Base-by-base conservation (phyloP, 163 green algal species). In the Scenedesmus sp. region DNA sequence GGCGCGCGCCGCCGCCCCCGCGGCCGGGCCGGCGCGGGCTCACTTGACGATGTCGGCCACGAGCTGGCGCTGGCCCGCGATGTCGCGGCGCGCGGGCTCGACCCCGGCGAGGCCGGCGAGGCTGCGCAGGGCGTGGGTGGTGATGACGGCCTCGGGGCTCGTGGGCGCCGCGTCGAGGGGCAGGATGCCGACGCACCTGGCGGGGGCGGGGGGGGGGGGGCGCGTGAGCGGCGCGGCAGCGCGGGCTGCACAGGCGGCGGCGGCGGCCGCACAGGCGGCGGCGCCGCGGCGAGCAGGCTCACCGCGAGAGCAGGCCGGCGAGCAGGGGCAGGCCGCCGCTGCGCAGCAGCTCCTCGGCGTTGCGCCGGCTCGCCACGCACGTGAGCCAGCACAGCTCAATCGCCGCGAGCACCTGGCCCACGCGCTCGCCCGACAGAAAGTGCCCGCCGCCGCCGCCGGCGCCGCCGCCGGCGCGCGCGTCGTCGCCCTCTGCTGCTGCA, bases 361-460 rank as follows among this genome's bases (percentile, higher is more conserved):
- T 98, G 7, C 93, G 86, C 13, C 78, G 70, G 6, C 88, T 95
- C 33, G 69, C 87, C 20, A 91, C 85, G 80, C 93, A 97, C 20
- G 94, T 97, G 39, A 98, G 87, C 93, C 91, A 98, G 65, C 82
- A 91, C 63, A 98, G 91, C 86, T 98, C 86, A 0, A 90, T 86
- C 7, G 91, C 93, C 2, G 88, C 87, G 74, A 94, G 33, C 62
- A 85, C 81, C 34, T 73, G 67, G 22, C 31, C 11, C 26, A 74
- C 48, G 11, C 65, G 42, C 39, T 83, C 77, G 39, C 47, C 58
- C 28, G 58, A 69, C 28, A 83, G 29, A 22, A 83, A 83, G 60
- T 78, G 58, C 18, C 48, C 60, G n/a, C 56, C 39, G 17, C 29
- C 45, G 29, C 57, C 36, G 5, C 20, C 50, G 14, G 22, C 34